These are phyloP conservation scores for Geosiphon pyriformis DNA, from an alignment of 192 early-diverging fungal genomes.

Conservation along the genomic window DNA sequence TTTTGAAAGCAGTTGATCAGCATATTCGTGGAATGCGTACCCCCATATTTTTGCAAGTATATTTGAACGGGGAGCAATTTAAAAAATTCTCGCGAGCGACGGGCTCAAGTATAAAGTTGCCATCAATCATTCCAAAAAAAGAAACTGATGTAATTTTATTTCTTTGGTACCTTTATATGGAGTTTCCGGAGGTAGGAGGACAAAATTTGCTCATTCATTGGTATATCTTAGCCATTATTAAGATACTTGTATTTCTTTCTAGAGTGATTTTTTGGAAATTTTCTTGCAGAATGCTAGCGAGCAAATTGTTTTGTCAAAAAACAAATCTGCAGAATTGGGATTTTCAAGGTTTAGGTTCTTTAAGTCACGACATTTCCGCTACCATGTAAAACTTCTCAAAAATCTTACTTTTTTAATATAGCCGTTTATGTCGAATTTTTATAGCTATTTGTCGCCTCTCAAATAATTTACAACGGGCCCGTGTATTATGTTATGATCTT, in stretches of 20 bases:
- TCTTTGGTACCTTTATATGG: background rate
- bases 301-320: background rate
- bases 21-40: background rate
- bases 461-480: conserved; percentile 1
- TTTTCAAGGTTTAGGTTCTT: background rate
- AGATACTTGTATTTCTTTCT: background rate
- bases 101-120: background rate
- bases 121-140: background rate
- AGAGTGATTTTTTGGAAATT: conserved; percentile 7
- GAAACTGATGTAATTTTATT: conserved; percentile 7
- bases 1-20: conserved; percentile 1
- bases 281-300: background rate
- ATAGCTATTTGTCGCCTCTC: conserved; percentile 1
- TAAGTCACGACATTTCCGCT: background rate
- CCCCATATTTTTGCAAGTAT: background rate
- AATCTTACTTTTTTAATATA: background rate
- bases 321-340: background rate
- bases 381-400: too few species aligned
- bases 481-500: conserved; percentile 10
- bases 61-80: background rate
- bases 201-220: too few species aligned
- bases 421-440: conserved; percentile 8
- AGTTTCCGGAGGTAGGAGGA: conserved; percentile 2
- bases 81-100: background rate
- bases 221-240: too few species aligned